phyloP scores from a whole-genome alignment of 2,329 filamentous ascomycete species.

The Thelonectria discophora region DNA sequence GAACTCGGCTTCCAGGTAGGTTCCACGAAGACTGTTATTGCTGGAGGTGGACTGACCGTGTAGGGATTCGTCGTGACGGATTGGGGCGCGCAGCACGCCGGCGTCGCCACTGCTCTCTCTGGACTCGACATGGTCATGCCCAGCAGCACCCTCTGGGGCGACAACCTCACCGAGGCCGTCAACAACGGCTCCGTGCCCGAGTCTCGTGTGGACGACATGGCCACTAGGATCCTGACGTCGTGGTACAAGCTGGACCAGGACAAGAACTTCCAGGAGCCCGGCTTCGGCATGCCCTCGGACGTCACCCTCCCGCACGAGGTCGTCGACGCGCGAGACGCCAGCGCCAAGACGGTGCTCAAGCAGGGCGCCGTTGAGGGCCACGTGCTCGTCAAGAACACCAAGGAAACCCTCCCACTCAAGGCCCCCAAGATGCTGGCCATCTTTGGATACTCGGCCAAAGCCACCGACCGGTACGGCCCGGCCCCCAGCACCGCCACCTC shows the following conservation, averaged over 20 bases:
- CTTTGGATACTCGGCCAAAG: constrained; percentile 7
- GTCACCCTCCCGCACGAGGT: not conserved
- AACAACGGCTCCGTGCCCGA: constrained; percentile 4
- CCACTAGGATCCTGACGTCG: constrained; percentile 7
- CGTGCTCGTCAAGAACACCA: constrained; percentile 13
- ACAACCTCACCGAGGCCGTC: constrained; percentile 6
- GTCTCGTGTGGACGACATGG: constrained; percentile 9
- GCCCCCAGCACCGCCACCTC: not conserved
- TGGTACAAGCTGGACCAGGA: constrained; percentile 15
- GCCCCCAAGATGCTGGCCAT: constrained; percentile 4
- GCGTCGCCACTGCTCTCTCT: constrained; percentile 62
- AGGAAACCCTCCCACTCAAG: constrained; percentile 7
- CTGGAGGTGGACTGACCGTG: not conserved
- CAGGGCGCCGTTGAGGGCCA: constrained; percentile 12
- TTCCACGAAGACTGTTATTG: not conserved
- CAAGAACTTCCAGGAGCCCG: not conserved
- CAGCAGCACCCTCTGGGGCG: constrained; percentile 50
- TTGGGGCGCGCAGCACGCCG: constrained; percentile 71
- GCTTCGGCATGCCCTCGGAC: constrained; percentile 2
- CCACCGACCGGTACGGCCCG: not conserved
- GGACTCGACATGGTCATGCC: constrained; percentile 79
- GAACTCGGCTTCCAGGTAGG: constrained; percentile 10
- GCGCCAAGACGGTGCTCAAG: not conserved
- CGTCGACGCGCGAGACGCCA: not conserved
- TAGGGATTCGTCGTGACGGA: constrained; percentile 72